Evolutionary conservation across 1,284 basidiomycete genomes (phyloP).

Genomic region (Cutaneotrichosporon mucoides): DNA sequence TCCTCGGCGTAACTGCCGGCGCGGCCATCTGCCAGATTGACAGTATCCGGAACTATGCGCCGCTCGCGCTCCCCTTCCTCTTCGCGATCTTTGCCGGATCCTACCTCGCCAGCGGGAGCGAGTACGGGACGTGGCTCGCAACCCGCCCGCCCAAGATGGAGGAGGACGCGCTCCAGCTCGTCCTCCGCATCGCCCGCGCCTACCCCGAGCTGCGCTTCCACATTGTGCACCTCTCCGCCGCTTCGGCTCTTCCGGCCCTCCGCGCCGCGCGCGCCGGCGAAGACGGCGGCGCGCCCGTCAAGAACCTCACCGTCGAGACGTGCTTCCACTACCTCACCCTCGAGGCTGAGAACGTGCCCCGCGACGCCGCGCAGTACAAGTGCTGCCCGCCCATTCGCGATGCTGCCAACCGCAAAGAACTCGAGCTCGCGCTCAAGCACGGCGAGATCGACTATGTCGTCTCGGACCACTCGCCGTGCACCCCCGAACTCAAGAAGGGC

Average conservation of each 20-base stretch:
- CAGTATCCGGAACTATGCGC: background rate
- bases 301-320: conserved; percentile 78
- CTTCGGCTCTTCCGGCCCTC: conserved; percentile 67
- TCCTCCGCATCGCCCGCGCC: conserved; percentile 60
- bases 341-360: conserved; percentile 53
- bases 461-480: conserved; percentile 89
- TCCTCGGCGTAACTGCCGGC: background rate
- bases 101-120: conserved; percentile 22
- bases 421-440: conserved; percentile 75
- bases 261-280: conserved; percentile 62
- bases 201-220: conserved; percentile 74
- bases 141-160: conserved; percentile 78
- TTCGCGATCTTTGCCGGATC: conserved; percentile 6
- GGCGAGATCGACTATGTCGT: conserved; percentile 85
- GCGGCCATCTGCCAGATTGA: background rate
- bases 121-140: conserved; percentile 72
- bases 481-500: conserved; percentile 72
- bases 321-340: conserved; percentile 86
- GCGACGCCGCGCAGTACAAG: conserved; percentile 58
- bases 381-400: conserved; percentile 91
- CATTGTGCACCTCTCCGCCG: conserved; percentile 86
- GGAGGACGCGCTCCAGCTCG: conserved; percentile 67
- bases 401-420: conserved; percentile 61
- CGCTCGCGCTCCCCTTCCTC: background rate
- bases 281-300: conserved; percentile 27